These are phyloP conservation scores for Rauvolfia tetraphylla DNA, from an alignment of 257 asterid species.

Conservation along the genomic window DNA sequence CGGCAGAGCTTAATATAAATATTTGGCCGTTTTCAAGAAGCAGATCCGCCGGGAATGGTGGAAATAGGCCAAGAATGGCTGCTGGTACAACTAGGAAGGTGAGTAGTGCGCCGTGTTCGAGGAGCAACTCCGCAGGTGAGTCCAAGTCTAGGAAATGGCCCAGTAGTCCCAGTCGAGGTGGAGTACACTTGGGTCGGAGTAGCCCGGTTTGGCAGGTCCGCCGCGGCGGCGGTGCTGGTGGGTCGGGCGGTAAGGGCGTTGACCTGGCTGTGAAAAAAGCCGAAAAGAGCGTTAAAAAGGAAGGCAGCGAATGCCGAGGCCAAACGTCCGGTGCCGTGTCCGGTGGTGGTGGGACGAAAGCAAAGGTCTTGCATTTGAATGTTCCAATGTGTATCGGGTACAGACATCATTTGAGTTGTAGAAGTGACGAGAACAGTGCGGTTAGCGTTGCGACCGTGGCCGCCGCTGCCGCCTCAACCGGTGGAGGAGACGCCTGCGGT, in stretches of 20 bases:
- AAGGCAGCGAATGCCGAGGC: conserved; percentile 41
- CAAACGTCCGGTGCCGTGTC: conserved; percentile 23
- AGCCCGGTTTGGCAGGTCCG: conserved; percentile 91
- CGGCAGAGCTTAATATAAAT: conserved; percentile 83
- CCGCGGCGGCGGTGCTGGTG: conserved; percentile 27
- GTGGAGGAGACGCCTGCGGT: conserved; percentile 8
- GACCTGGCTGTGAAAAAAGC: conserved; percentile 22
- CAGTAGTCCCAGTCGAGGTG: conserved; percentile 61
- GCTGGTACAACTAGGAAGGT: conserved; percentile 52
- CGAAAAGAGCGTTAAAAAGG: conserved; percentile 36
- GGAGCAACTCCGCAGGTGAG: conserved; percentile 92
- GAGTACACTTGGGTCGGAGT: conserved; percentile 77
- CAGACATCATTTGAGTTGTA: conserved; percentile 61
- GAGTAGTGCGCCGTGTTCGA: conserved; percentile 93
- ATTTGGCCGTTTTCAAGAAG: conserved; percentile 93
- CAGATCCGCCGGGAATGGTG: conserved; percentile 91
- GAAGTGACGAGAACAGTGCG: conserved; percentile 37
- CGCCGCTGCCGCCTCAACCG: background rate
- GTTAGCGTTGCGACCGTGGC: conserved; percentile 19
- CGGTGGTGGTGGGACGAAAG: conserved; percentile 27
- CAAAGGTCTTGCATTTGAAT: conserved; percentile 51
- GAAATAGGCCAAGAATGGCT: conserved; percentile 50
- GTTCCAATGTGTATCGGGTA: conserved; percentile 89
- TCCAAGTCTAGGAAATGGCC: conserved; percentile 83
- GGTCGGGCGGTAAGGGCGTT: conserved; percentile 1